Evolutionary conservation across 1,284 basidiomycete species (phyloP), one percentile per base, ranked within the genome.

Genomic region (Xanthoconium separans): DNA sequence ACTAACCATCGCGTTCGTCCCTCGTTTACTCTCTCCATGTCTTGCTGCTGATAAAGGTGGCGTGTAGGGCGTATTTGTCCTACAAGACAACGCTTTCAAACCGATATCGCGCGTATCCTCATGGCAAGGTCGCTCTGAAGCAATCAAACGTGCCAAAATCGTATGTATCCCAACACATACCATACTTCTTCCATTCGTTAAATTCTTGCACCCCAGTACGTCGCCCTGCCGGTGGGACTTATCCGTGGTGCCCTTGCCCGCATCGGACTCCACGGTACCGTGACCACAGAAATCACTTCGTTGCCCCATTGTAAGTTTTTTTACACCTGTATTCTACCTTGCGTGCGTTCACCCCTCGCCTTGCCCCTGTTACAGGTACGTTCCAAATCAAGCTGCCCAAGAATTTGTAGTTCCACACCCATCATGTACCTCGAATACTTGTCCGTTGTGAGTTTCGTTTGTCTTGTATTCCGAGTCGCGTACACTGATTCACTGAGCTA

Each of bases 51-150:
- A 57, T 44, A 12, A 46, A 46, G 22, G 24, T 31, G 18, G 10
- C 47, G 6, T 47, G 7, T 54, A 95, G 93, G 95, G 95, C 12
- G 87, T 96, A 6, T 98, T 95, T 61, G 95, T 98, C 2, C 77
- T 98, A 2, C 93, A 96, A 73, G 94, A 96, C 61, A 92, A 95
- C 61, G 71, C 84, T 1, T 97, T 97, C 75, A 91, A 89, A 60
- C 92, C 95, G 0, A 83, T 97, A 44, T 70, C 82, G 3, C 81
- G 89, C 36, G 71, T 95, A 50, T 93, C 92, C 1, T 88, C 89
- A 2, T 87, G 86, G 77, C 80, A 87, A 57, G 87, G 91, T 16
- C 76, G 85, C 12, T 76, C 84, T 12, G 88, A 91, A 53, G 87
- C 92, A 7, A 75, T 89, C n/a, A 83, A 77, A 59, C 79, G 79